phyloP scores from a whole-genome alignment of 495 filamentous ascomycete genomes.

The Aspergillus wentii region DNA sequence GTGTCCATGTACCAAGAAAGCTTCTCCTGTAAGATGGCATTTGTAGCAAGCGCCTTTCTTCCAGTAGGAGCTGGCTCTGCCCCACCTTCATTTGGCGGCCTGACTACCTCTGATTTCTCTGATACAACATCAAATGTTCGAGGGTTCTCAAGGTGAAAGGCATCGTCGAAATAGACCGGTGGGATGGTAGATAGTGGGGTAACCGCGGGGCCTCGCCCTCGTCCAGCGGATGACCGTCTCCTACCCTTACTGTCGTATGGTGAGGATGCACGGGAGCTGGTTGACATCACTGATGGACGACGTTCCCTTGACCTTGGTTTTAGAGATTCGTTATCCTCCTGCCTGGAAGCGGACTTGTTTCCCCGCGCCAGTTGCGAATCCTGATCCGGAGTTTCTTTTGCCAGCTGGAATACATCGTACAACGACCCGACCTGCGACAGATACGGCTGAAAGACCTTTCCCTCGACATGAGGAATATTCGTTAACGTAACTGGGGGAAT shows the following conservation, averaged over 20 bases:
- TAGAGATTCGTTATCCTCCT: slow-evolving; percentile 32
- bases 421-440: slow-evolving; percentile 73
- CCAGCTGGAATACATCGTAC: slow-evolving; percentile 76
- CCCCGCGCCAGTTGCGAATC: slow-evolving; percentile 30
- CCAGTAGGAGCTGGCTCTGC: slow-evolving; percentile 47
- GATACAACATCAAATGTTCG: slow-evolving; percentile 95
- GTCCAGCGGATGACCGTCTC: slow-evolving; percentile 28
- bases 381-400: slow-evolving; percentile 60
- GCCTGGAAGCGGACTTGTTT: slow-evolving; percentile 25
- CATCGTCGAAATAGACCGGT: slow-evolving; percentile 86
- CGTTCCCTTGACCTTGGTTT: slow-evolving; percentile 33
- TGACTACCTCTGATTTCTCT: slow-evolving; percentile 88
- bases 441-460: slow-evolving; percentile 76
- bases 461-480: slow-evolving; percentile 79
- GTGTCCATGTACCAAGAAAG: slow-evolving; percentile 99
- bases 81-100: slow-evolving; percentile 65
- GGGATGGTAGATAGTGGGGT: slow-evolving; percentile 92
- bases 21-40: slow-evolving; percentile 98
- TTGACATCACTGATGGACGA: slow-evolving; percentile 33
- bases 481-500: slow-evolving; percentile 93
- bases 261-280: slow-evolving; percentile 32
- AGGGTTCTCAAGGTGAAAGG: slow-evolving; percentile 94
- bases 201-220: slow-evolving; percentile 51
- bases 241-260: slow-evolving; percentile 33
- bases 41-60: slow-evolving; percentile 87